Evolutionary conservation across 2,329 filamentous ascomycete genomes (phyloP).

Genomic region (Aspergillus sp.): DNA sequence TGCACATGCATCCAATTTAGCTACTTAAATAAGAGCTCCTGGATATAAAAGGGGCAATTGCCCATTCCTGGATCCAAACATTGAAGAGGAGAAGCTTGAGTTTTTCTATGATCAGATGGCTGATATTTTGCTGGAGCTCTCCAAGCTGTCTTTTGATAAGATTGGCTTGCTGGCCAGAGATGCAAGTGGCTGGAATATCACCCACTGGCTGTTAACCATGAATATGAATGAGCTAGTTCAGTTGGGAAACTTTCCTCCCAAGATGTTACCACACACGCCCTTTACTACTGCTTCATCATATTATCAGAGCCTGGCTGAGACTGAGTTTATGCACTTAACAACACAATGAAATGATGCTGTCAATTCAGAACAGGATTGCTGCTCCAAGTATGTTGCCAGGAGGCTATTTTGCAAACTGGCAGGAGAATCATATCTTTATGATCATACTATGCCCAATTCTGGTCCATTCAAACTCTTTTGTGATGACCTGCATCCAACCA

Average conservation of each 20-base stretch:
- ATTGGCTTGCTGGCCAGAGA: conserved; percentile 34
- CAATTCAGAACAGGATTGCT: conserved; percentile 15
- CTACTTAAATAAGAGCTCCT: not conserved
- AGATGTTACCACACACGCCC: conserved; percentile 8
- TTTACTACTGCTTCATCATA: conserved; percentile 33
- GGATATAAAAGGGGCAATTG: conserved; percentile 6
- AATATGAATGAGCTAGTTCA: conserved; percentile 34
- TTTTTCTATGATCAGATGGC: conserved; percentile 35
- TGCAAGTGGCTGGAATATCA: conserved; percentile 17
- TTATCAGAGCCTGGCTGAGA: conserved; percentile 32
- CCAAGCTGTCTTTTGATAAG: conserved; percentile 22
- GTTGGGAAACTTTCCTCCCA: conserved; percentile 15
- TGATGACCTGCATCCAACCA: conserved; percentile 14
- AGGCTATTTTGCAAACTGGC: conserved; percentile 14
- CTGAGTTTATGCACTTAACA: conserved; percentile 35
- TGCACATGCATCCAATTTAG: conserved; percentile 2
- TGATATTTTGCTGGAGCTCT: conserved; percentile 34
- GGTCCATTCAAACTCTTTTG: conserved; percentile 18
- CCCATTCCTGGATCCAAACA: conserved; percentile 5
- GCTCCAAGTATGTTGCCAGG: conserved; percentile 15
- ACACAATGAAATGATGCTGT: conserved; percentile 35
- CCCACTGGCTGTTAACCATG: too few species aligned
- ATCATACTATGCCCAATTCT: conserved; percentile 12
- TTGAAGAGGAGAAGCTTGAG: conserved; percentile 5
- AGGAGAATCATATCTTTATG: conserved; percentile 3